These are phyloP conservation scores for Paxillus ammoniavirescens DNA, from an alignment of 768 basidiomycete species.

Conservation along the genomic window DNA sequence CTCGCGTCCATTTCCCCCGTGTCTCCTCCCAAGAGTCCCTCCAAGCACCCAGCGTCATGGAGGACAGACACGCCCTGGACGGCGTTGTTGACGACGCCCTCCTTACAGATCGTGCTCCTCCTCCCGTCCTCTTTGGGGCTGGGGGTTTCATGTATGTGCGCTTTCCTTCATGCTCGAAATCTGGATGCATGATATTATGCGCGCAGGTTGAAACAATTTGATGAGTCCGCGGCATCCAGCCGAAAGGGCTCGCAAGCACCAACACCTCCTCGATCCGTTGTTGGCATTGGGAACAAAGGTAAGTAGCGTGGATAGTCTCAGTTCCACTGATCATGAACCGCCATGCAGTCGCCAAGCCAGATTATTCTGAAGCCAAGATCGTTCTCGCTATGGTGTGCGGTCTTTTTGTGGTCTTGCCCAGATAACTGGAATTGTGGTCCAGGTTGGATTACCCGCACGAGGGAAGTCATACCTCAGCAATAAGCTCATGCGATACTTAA, in stretches of 20 bases:
- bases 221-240: slow-evolving; percentile 70
- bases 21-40: slow-evolving; percentile 5
- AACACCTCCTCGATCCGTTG: slow-evolving; percentile 80
- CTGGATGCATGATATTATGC: not conserved
- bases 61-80: slow-evolving; percentile 24
- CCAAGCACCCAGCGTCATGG: slow-evolving; percentile 17
- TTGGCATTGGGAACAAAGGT: slow-evolving; percentile 91
- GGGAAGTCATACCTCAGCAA: slow-evolving; percentile 99
- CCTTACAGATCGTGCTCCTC: slow-evolving; percentile 24
- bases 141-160: slow-evolving; percentile 67
- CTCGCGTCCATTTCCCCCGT: slow-evolving; percentile 11
- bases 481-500: slow-evolving; percentile 94
- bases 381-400: slow-evolving; percentile 87
- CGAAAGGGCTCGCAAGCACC: slow-evolving; percentile 69
- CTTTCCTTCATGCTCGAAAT: not conserved
- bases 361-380: slow-evolving; percentile 98
- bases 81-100: slow-evolving; percentile 12
- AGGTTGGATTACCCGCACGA: slow-evolving; percentile 97
- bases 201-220: slow-evolving; percentile 73
- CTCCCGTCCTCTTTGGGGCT: slow-evolving; percentile 66
- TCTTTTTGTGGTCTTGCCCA: not conserved
- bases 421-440: not conserved
- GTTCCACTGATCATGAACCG: not conserved
- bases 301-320: slow-evolving; percentile 2
- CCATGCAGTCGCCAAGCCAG: slow-evolving; percentile 83